Conservation (phyloP, 495 filamentous ascomycete species). For the Talaromyces stipitatus region DNA sequence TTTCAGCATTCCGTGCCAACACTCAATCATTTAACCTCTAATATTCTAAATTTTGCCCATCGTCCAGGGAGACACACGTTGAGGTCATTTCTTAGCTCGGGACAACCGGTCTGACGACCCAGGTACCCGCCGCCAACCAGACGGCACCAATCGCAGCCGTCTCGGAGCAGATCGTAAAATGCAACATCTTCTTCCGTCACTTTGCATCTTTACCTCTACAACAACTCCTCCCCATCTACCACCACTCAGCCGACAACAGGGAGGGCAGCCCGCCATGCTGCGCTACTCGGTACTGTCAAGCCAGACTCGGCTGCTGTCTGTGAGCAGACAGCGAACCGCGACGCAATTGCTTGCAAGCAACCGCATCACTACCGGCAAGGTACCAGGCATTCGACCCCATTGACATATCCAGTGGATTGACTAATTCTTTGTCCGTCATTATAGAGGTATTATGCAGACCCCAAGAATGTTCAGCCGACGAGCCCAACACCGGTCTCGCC, state of each 20-base stretch:
- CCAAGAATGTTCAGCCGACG: conserved; percentile 24
- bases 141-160: conserved; percentile 8
- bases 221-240: conserved; percentile 21
- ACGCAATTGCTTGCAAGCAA: conserved; percentile 41
- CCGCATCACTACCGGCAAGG: conserved; percentile 33
- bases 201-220: conserved; percentile 22
- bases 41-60: too few relatives aligned
- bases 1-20: background rate
- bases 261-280: conserved; percentile 44
- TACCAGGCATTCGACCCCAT: conserved; percentile 14
- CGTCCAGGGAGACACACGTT: too few relatives aligned
- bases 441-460: conserved; percentile 40
- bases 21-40: too few relatives aligned
- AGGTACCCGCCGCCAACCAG: background rate
- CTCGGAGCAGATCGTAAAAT: conserved; percentile 40
- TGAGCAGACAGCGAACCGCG: conserved; percentile 34
- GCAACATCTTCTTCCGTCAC: conserved; percentile 6
- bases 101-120: background rate
- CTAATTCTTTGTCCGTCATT: conserved; percentile 11
- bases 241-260: conserved; percentile 20
- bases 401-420: conserved; percentile 7
- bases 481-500: conserved; percentile 35
- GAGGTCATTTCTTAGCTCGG: background rate
- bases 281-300: conserved; percentile 39
- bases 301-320: conserved; percentile 35